A percentile compares a stretch with the other conserved stretches of the same genome.
phyloP scores from a whole-genome alignment of 2,329 filamentous ascomycete species.

The Paraconiothyrium brasiliense region DNA sequence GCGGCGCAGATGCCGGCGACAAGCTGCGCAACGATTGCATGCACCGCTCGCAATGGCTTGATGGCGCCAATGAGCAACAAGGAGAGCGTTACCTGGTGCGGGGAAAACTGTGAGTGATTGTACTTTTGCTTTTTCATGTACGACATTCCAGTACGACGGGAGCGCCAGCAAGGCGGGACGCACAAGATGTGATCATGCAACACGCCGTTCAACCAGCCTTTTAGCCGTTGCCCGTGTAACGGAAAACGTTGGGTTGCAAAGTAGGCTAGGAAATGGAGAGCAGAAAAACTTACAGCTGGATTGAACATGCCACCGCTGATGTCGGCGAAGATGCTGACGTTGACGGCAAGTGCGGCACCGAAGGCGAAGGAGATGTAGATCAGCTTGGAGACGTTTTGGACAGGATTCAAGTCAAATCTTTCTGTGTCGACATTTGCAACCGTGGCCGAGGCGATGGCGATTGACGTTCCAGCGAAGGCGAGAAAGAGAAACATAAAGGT shows the following conservation, averaged over 20 bases:
- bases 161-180: background rate
- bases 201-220: background rate
- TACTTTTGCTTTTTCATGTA: background rate
- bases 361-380: constrained; percentile 52
- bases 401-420: background rate
- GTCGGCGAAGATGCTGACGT: constrained; percentile 49
- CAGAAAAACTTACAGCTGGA: constrained; percentile 28
- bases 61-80: constrained; percentile 24
- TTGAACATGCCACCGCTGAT: constrained; percentile 39
- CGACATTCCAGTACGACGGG: background rate
- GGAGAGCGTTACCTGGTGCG: constrained; percentile 12
- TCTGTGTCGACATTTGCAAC: background rate
- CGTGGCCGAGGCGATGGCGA: constrained; percentile 5
- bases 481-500: constrained; percentile 12
- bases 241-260: background rate
- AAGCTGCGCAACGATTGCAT: constrained; percentile 33
- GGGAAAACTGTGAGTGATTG: background rate
- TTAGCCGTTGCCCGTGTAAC: background rate
- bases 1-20: constrained; percentile 39
- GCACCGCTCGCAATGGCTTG: constrained; percentile 26
- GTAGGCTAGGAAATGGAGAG: background rate
- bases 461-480: constrained; percentile 8
- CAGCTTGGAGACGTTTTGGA: constrained; percentile 29
- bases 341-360: constrained; percentile 54
- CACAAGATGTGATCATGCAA: background rate